A percentile compares a stretch with the other conserved stretches of the same genome.
Conservation (phyloP, 1,139 yeast genomes). For the Sugiyamaella sp. region DNA sequence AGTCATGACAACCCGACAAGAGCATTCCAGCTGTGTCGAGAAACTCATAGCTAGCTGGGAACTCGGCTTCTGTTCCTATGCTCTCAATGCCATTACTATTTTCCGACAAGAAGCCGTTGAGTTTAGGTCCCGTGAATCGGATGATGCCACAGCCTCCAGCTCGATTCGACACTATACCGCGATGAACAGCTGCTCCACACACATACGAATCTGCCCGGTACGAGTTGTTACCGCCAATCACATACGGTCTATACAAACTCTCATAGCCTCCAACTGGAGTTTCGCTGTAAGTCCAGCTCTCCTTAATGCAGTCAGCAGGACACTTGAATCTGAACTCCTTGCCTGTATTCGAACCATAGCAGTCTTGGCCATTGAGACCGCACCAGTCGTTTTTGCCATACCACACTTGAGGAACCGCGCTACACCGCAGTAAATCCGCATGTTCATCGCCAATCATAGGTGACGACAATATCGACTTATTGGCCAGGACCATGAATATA, state of each 20-base stretch:
- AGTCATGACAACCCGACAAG: conserved; percentile 61
- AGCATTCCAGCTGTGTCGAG: conserved; percentile 41
- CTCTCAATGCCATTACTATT: conserved; percentile 56
- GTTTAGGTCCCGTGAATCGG: conserved; percentile 54
- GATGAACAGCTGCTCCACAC: conserved; percentile 89
- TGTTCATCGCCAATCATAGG: conserved; percentile 33
- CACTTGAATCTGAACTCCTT: conserved; percentile 68
- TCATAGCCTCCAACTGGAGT: conserved; percentile 71
- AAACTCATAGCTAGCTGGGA: conserved; percentile 74
- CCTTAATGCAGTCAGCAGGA: conserved; percentile 85
- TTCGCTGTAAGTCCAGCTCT: conserved; percentile 77
- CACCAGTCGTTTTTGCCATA: conserved; percentile 70
- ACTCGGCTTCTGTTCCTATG: conserved; percentile 66
- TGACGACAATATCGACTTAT: conserved; percentile 35
- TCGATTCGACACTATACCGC: conserved; percentile 72
- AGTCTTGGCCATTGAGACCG: conserved; percentile 67
- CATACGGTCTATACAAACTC: conserved; percentile 70
- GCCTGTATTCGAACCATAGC: conserved; percentile 50
- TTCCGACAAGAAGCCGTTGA: conserved; percentile 43
- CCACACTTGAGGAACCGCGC: conserved; percentile 56
- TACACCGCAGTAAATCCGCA: conserved; percentile 35
- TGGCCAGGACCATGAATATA: conserved; percentile 31
- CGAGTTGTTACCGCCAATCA: conserved; percentile 68
- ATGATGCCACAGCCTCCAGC: conserved; percentile 82
- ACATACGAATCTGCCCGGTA: conserved; percentile 89